Evolutionary conservation across 2,329 filamentous ascomycete species (phyloP), one percentile per base, ranked within the genome.

Genomic region (Sphaceloma murrayae): DNA sequence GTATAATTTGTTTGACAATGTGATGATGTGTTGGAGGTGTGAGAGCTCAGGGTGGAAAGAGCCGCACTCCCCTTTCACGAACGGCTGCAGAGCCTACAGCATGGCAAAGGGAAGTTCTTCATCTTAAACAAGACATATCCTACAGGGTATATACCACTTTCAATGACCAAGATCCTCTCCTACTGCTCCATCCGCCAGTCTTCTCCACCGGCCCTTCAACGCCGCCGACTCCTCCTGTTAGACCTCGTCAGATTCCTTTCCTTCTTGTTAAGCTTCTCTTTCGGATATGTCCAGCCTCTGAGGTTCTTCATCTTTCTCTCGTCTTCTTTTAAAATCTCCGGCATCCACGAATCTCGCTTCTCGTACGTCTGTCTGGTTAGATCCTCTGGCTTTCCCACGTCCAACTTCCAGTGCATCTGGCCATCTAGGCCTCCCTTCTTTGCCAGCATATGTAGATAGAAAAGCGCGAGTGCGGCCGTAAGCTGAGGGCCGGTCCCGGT

Each of bases 271-370:
- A 87, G 68, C 2, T 78, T 69, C 55, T 87, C 83, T 55, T 87
- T 81, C 1, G 83, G 83, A 65, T 78, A 73, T 1, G 85, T 74
- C 83, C 83, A 88, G 0, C 82, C 83, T 21, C 83, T 66, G 2
- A 75, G 70, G 16, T 81, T 65, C 74, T 86, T 87, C 14, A 81
- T 79, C 63, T 83, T 80, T 47, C 77, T 67, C 78, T 84, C 91
- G 74, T 83, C 82, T 22, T 72, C 80, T 53, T 76, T 69, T 67
- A 79, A 83, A 40, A 77, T 78, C 57, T 75, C 77, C 7, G 83
- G 82, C 64, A 88, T 85, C 83, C 83, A 87, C 16, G 66, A 64
- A 61, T 88, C 83, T 31, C 80, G 70, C 32, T 29, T 45, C n/a
- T 77, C 68, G 43, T 78, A 77, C 67, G 84, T 83, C 57, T 80